A percentile compares a stretch with the other conserved stretches of the same genome.
Conservation (phyloP, 129 eudicot species). For the Centaurea solstitialis region DNA sequence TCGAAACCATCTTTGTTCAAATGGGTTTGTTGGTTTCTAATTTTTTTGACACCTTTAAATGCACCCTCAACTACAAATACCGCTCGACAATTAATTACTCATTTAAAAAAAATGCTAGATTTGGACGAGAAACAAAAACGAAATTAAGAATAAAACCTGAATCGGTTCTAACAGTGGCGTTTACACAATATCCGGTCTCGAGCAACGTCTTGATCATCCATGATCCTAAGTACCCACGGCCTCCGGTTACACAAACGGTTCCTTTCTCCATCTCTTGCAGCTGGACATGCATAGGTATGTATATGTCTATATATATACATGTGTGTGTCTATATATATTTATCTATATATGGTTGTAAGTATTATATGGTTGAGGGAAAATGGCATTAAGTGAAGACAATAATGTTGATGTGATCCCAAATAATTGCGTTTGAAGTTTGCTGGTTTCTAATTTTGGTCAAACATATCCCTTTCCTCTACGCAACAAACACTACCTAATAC, state of each 20-base stretch:
- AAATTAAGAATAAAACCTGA: constrained; percentile 10
- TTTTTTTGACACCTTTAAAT: too few relatives aligned
- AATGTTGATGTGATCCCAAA: not conserved
- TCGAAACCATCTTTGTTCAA: too few relatives aligned
- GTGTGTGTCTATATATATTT: too few relatives aligned
- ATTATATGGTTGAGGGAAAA: not conserved
- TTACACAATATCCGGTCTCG: constrained; percentile 51
- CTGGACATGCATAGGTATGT: not conserved
- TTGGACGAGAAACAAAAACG: not conserved
- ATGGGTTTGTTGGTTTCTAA: too few relatives aligned
- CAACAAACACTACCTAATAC: not conserved
- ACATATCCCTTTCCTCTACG: not conserved
- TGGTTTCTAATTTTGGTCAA: not conserved
- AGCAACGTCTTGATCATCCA: constrained; percentile 59
- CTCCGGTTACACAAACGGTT: constrained; percentile 65
- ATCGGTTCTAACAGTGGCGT: constrained; percentile 39
- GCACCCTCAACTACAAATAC: not conserved
- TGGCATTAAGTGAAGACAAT: not conserved
- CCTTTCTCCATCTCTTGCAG: constrained; percentile 32
- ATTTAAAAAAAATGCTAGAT: not conserved
- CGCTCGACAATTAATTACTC: not conserved
- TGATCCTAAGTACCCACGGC: constrained; percentile 57
- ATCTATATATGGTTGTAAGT: not conserved
- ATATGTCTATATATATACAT: too few relatives aligned
- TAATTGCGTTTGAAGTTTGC: not conserved